These are phyloP conservation scores for Russula emetica DNA, from an alignment of 768 basidiomycete genomes.

Conservation along the genomic window DNA sequence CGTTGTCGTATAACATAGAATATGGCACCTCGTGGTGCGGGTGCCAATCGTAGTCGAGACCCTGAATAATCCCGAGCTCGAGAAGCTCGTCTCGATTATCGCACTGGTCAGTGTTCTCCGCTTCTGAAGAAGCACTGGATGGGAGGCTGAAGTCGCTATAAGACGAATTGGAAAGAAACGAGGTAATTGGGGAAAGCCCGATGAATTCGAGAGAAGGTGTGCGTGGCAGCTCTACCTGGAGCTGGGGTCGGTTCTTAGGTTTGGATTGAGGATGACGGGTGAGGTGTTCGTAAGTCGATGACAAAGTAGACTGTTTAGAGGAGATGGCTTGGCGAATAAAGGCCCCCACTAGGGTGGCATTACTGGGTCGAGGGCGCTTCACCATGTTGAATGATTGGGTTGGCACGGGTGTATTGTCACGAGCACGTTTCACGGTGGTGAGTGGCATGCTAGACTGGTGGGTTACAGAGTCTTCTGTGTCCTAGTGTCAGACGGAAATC, in stretches of 20 bases:
- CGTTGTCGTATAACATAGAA: conserved; percentile 12
- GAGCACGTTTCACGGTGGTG: neutral
- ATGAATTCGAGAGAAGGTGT: neutral
- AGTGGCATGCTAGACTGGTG: conserved; percentile 5
- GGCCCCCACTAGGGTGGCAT: neutral
- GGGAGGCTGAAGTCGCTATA: neutral
- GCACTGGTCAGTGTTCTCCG: neutral
- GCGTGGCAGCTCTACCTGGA: conserved; percentile 1
- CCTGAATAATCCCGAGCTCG: conserved; percentile 7
- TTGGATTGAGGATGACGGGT: neutral
- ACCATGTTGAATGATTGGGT: neutral
- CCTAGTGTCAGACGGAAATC: neutral
- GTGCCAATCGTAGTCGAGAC: conserved; percentile 9
- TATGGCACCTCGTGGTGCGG: conserved; percentile 15
- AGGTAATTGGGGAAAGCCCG: conserved; percentile 13
- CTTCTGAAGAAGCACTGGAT: neutral
- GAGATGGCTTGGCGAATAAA: neutral
- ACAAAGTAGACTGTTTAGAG: neutral
- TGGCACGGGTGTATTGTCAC: neutral
- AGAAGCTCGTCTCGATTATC: neutral
- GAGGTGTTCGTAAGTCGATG: neutral
- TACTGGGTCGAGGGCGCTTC: neutral
- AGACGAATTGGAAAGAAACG: conserved; percentile 15
- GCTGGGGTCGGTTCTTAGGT: neutral
- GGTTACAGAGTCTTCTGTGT: neutral